Conservation (phyloP, 495 filamentous ascomycete genomes). For the Neurospora sp. region DNA sequence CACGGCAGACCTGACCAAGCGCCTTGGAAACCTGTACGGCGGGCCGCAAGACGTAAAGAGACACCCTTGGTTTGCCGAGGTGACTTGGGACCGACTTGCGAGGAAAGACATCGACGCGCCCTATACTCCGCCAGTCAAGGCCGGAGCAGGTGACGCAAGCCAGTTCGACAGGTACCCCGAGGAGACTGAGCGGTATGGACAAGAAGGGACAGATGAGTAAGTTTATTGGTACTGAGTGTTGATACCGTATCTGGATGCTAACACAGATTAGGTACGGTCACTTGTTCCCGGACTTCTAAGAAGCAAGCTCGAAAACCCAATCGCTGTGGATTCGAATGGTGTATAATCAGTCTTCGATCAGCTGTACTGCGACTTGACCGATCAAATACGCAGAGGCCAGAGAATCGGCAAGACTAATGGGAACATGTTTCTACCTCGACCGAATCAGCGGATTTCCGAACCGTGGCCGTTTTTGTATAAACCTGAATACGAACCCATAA, state of each 20-base stretch:
- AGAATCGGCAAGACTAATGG: neutral
- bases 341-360: neutral
- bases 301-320: neutral
- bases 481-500: neutral
- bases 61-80: conserved; percentile 93
- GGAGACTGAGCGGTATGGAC: conserved; percentile 85
- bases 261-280: conserved; percentile 3
- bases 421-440: neutral
- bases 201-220: conserved; percentile 68
- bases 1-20: conserved; percentile 88
- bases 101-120: conserved; percentile 97
- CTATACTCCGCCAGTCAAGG: conserved; percentile 92
- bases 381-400: neutral
- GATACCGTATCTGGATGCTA: neutral
- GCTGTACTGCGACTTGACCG: neutral
- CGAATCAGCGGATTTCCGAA: neutral
- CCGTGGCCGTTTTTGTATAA: neutral
- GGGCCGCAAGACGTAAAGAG: conserved; percentile 92
- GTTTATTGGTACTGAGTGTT: conserved; percentile 30
- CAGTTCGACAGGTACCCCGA: conserved; percentile 98
- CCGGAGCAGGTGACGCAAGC: conserved; percentile 87
- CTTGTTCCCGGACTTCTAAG: conserved; percentile 12
- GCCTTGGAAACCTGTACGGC: conserved; percentile 84
- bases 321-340: neutral
- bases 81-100: conserved; percentile 89